Evolutionary conservation across 2,329 filamentous ascomycete genomes (phyloP).

Genomic region (Alternaria sp.): DNA sequence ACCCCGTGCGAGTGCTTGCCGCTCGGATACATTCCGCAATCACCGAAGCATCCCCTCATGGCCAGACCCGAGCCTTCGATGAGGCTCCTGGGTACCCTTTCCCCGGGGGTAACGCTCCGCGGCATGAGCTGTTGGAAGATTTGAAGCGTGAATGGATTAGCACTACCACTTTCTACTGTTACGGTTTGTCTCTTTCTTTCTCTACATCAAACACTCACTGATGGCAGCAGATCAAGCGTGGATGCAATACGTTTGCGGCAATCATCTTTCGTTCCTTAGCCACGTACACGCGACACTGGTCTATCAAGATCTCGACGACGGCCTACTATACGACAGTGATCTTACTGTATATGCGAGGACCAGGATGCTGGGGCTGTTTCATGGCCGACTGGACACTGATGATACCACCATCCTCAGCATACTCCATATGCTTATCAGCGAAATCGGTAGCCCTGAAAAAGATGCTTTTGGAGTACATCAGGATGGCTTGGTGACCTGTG

Average conservation of each 20-base stretch:
- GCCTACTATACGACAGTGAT: slow-evolving; percentile 35
- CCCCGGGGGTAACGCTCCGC: slow-evolving; percentile 5
- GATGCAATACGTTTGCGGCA: slow-evolving; percentile 38
- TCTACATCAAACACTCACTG: neutral
- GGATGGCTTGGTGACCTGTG: slow-evolving; percentile 30
- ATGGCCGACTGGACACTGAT: slow-evolving; percentile 34
- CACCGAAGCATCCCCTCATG: slow-evolving; percentile 26
- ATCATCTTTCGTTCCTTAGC: slow-evolving; percentile 41
- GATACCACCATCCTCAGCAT: slow-evolving; percentile 43
- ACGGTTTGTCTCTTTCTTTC: slow-evolving; percentile 18
- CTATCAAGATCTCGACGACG: slow-evolving; percentile 40
- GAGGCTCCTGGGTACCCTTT: slow-evolving; percentile 35
- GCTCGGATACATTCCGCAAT: slow-evolving; percentile 33
- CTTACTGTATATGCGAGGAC: slow-evolving; percentile 44
- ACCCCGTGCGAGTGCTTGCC: slow-evolving; percentile 30
- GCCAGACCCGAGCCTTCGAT: slow-evolving; percentile 30
- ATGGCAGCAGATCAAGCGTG: slow-evolving; percentile 28
- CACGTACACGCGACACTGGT: slow-evolving; percentile 43
- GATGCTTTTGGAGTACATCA: slow-evolving; percentile 40
- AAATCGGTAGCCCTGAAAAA: slow-evolving; percentile 37
- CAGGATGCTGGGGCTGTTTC: slow-evolving; percentile 35
- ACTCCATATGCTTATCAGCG: slow-evolving; percentile 40
- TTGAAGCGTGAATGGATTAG: slow-evolving; percentile 35
- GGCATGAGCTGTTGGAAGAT: slow-evolving; percentile 23
- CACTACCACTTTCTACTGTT: slow-evolving; percentile 25